Conservation (phyloP, 345 rosid genomes). For the Bruguiera sexangula region DNA sequence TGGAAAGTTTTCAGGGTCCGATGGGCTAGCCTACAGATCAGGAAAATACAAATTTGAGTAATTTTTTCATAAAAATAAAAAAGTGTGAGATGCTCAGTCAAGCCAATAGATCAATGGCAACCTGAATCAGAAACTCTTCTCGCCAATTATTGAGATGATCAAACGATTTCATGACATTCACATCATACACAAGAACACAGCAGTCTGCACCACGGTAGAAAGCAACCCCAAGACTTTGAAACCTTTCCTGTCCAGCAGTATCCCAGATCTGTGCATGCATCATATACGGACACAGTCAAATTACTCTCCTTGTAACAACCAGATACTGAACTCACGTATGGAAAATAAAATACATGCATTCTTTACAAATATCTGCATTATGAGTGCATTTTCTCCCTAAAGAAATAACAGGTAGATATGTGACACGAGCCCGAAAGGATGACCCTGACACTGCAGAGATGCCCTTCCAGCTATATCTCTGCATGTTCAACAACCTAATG, state of each 20-base stretch:
- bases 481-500: too few relatives aligned
- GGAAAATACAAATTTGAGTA: background rate
- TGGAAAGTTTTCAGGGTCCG: slow-evolving; percentile 64
- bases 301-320: background rate
- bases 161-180: slow-evolving; percentile 53
- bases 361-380: too few relatives aligned
- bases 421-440: too few relatives aligned
- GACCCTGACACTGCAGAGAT: too few relatives aligned
- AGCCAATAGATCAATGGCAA: slow-evolving; percentile 10
- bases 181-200: slow-evolving; percentile 90
- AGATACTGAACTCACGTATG: background rate
- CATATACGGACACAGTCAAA: slow-evolving; percentile 7
- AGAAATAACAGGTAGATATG: too few relatives aligned
- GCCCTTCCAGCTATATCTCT: too few relatives aligned
- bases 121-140: slow-evolving; percentile 50
- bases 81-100: background rate
- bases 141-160: slow-evolving; percentile 49
- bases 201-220: slow-evolving; percentile 83
- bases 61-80: background rate
- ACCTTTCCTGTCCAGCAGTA: slow-evolving; percentile 89
- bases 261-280: slow-evolving; percentile 78
- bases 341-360: too few relatives aligned
- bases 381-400: too few relatives aligned
- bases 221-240: slow-evolving; percentile 93
- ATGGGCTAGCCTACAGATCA: slow-evolving; percentile 65